These are phyloP conservation scores for Tolypocladium paradoxum DNA, from an alignment of 2,329 filamentous ascomycete genomes.

Conservation along the genomic window DNA sequence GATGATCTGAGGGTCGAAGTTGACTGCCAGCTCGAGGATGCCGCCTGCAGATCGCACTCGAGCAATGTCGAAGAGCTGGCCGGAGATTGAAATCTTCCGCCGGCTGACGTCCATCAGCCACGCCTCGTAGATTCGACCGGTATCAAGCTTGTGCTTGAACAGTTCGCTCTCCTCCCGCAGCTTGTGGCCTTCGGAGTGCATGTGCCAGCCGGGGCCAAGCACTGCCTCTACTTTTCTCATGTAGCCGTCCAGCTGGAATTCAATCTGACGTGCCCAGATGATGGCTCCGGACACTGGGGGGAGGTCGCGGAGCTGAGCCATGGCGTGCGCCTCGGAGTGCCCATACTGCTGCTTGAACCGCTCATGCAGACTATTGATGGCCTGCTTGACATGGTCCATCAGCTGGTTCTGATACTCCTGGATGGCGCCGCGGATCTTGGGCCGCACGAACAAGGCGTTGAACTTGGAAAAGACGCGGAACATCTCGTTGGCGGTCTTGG, in stretches of 20 bases:
- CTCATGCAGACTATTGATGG: slow-evolving; percentile 86
- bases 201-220: slow-evolving; percentile 83
- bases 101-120: slow-evolving; percentile 88
- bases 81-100: slow-evolving; percentile 83
- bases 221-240: slow-evolving; percentile 99
- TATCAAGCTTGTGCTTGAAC: slow-evolving; percentile 94
- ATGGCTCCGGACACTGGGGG: slow-evolving; percentile 95
- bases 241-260: slow-evolving; percentile 87
- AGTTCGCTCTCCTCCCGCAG: slow-evolving; percentile 82
- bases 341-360: slow-evolving; percentile 99
- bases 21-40: slow-evolving; percentile 77
- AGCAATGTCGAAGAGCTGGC: slow-evolving; percentile 80
- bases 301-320: slow-evolving; percentile 93
- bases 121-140: slow-evolving; percentile 84
- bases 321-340: slow-evolving; percentile 92
- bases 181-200: slow-evolving; percentile 92
- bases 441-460: slow-evolving; percentile 94
- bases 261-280: slow-evolving; percentile 95
- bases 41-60: slow-evolving; percentile 87
- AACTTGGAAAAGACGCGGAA: slow-evolving; percentile 99
- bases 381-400: slow-evolving; percentile 94
- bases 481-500: slow-evolving; percentile 98
- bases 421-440: slow-evolving; percentile 98
- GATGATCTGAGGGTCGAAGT: slow-evolving; percentile 96
- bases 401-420: slow-evolving; percentile 96